These are phyloP conservation scores for Cercophora sp. DNA, from an alignment of 495 filamentous ascomycete species.

Conservation along the genomic window DNA sequence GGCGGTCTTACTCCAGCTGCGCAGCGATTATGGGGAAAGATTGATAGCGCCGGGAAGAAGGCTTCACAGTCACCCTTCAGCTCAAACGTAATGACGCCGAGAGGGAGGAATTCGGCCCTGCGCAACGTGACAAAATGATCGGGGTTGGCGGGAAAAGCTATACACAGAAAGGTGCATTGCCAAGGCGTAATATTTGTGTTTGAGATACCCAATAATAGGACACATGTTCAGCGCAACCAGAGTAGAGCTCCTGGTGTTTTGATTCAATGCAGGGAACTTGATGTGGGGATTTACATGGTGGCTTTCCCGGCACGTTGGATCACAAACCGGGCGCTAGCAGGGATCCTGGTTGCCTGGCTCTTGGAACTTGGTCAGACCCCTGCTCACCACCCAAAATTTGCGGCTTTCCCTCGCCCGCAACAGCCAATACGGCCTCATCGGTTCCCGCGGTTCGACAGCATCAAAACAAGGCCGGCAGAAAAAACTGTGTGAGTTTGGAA, in stretches of 20 bases:
- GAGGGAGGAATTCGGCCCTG: conserved; percentile 20
- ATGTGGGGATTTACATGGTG: too few species aligned
- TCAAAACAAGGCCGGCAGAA: not conserved
- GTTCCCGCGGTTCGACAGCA: not conserved
- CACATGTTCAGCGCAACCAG: too few species aligned
- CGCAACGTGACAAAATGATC: conserved; percentile 17
- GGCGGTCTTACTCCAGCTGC: conserved; percentile 74
- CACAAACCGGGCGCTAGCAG: too few species aligned
- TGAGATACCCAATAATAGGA: conserved; percentile 7
- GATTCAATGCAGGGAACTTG: too few species aligned
- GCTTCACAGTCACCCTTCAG: conserved; percentile 49
- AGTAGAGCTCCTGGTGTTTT: not conserved
- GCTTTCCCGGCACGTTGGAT: too few species aligned
- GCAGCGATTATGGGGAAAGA: conserved; percentile 66
- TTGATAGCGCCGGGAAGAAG: conserved; percentile 52
- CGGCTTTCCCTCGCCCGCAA: not conserved
- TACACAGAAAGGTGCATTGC: too few species aligned
- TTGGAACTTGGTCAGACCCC: too few species aligned
- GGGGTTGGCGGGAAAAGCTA: not conserved
- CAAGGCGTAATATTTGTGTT: not conserved
- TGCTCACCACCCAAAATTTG: conserved; percentile 4
- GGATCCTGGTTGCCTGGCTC: too few species aligned
- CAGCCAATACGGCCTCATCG: not conserved
- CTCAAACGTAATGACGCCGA: conserved; percentile 22
- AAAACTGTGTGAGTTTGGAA: too few species aligned